Percentiles rank a stretch among this genome's conserved stretches.
These are phyloP conservation scores for Potentilla sterilis DNA, from an alignment of 306 rosid species.

Conservation along the genomic window DNA sequence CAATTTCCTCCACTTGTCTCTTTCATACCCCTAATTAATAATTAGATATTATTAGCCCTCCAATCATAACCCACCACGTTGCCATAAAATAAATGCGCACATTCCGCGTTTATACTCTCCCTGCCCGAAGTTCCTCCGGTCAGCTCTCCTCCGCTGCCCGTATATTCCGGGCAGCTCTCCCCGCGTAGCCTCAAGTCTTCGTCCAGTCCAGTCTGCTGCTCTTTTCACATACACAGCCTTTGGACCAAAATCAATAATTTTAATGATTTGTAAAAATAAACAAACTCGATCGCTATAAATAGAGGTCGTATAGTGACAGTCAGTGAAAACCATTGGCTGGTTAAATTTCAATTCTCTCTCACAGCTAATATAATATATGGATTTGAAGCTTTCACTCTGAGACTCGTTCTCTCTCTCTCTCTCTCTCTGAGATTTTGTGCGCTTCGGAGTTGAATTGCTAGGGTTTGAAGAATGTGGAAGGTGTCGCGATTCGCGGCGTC, in stretches of 20 bases:
- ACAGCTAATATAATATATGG: neutral
- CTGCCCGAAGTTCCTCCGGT: conserved; percentile 36
- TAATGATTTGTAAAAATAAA: neutral
- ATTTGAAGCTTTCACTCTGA: conserved; percentile 20
- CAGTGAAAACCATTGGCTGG: neutral
- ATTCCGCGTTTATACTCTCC: neutral
- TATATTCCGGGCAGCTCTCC: conserved; percentile 34
- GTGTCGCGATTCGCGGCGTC: conserved; percentile 61
- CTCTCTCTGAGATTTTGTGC: neutral
- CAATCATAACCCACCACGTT: neutral
- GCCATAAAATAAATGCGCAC: neutral
- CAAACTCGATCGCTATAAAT: neutral
- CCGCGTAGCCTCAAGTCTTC: neutral
- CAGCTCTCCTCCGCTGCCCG: conserved; percentile 29
- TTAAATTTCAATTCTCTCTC: neutral
- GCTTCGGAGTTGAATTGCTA: neutral
- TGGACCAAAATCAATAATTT: neutral
- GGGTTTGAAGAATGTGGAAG: conserved; percentile 60
- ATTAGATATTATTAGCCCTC: neutral
- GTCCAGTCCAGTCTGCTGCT: conserved; percentile 16
- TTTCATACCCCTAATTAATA: too few species aligned
- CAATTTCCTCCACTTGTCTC: too few species aligned
- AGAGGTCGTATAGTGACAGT: neutral
- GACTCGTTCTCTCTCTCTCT: neutral
- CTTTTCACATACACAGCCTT: neutral